Evolutionary conservation across 106 monocot species (phyloP).

Genomic region (Dendrobium chrysotoxum): DNA sequence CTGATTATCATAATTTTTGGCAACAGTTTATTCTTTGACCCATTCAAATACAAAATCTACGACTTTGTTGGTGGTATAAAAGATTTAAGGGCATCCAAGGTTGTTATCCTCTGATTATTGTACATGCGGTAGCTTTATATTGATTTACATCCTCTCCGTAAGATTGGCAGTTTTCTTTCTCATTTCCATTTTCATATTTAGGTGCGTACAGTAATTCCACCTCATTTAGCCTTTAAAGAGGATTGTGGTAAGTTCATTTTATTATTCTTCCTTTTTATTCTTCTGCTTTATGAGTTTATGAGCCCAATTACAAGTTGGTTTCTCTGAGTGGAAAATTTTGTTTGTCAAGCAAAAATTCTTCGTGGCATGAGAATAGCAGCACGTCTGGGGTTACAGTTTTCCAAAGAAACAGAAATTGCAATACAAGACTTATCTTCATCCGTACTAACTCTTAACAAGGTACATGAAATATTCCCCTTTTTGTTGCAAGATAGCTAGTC

Average conservation of each 20-base stretch:
- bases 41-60: slow-evolving; percentile 52
- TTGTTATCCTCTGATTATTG: slow-evolving; percentile 16
- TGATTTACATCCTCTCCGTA: background rate
- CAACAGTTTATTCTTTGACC: slow-evolving; percentile 88
- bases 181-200: slow-evolving; percentile 16
- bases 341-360: slow-evolving; percentile 70
- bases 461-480: slow-evolving; percentile 11
- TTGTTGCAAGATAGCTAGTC: background rate
- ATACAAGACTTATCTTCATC: slow-evolving; percentile 52
- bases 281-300: background rate
- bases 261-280: background rate
- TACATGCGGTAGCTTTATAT: background rate
- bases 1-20: slow-evolving; percentile 7
- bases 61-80: slow-evolving; percentile 77
- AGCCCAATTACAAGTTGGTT: background rate
- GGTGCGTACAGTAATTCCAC: slow-evolving; percentile 78
- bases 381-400: slow-evolving; percentile 74
- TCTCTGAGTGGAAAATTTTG: background rate
- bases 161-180: background rate
- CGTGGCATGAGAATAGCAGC: slow-evolving; percentile 88
- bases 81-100: slow-evolving; percentile 65
- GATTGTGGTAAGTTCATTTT: slow-evolving; percentile 63
- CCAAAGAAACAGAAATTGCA: slow-evolving; percentile 57
- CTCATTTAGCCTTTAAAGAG: slow-evolving; percentile 67
- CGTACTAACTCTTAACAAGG: slow-evolving; percentile 55